Percentiles rank a stretch among this genome's conserved stretches.
Conservation (phyloP, 108 stramenopile genomes). For the Pseudonitzschia multistriata region DNA sequence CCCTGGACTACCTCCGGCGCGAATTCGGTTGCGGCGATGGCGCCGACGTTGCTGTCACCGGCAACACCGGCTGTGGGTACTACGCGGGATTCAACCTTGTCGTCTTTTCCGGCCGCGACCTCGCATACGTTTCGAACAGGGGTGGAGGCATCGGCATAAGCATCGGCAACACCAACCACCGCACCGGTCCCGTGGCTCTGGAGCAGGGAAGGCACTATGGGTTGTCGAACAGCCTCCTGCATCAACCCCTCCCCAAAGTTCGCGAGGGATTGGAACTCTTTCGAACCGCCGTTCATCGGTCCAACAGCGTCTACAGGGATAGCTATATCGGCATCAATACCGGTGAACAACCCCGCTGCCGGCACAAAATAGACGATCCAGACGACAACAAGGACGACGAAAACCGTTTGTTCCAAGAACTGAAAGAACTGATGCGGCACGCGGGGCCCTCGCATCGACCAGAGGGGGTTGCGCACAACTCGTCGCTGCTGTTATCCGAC, state of each 20-base stretch:
- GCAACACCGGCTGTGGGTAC: too few species aligned
- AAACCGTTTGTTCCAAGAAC: background rate
- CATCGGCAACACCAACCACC: background rate
- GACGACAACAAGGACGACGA: background rate
- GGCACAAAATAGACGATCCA: too few species aligned
- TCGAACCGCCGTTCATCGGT: background rate
- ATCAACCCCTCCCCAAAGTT: background rate
- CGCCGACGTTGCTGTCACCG: too few species aligned
- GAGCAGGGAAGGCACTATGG: background rate
- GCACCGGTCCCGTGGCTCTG: background rate
- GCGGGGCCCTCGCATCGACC: background rate
- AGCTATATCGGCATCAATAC: background rate
- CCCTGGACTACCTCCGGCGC: background rate
- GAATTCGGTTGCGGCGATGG: background rate
- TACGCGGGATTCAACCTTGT: constrained; percentile 5
- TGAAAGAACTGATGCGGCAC: background rate
- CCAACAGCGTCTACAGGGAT: background rate
- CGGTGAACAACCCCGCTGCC: background rate
- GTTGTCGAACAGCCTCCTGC: constrained; percentile 4
- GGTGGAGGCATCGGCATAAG: background rate
- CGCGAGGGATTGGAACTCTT: constrained; percentile 1
- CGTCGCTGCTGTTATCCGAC: too few species aligned
- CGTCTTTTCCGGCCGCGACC: constrained; percentile 10
- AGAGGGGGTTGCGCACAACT: background rate
- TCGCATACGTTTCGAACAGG: constrained; percentile 7